phyloP scores from a whole-genome alignment of 768 basidiomycete species.

The Suillus sp. region DNA sequence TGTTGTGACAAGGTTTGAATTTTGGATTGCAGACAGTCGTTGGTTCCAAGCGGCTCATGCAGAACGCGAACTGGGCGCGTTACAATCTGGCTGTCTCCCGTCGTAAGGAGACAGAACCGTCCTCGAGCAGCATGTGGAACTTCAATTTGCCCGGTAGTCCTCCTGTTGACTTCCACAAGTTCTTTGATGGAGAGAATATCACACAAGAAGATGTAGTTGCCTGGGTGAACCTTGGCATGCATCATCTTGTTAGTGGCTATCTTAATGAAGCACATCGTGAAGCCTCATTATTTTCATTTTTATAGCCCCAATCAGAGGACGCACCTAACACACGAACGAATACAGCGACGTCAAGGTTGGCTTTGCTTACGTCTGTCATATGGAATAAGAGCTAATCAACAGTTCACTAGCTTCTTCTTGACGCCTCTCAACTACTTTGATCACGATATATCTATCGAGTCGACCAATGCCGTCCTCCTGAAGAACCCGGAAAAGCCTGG shows the following conservation, averaged over 20 bases:
- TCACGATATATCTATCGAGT: constrained; percentile 60
- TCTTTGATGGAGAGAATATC: constrained; percentile 65
- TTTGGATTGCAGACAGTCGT: constrained; percentile 47
- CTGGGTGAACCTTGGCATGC: constrained; percentile 69
- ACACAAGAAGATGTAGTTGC: constrained; percentile 66
- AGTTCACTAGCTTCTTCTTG: constrained; percentile 48
- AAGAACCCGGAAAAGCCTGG: constrained; percentile 40
- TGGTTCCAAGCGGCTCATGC: constrained; percentile 57
- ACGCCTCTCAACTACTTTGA: constrained; percentile 70
- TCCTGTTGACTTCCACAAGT: constrained; percentile 58
- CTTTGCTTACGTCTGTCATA: neutral
- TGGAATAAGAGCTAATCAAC: neutral
- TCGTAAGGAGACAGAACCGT: constrained; percentile 63
- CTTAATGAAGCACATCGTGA: neutral
- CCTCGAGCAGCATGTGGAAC: constrained; percentile 62
- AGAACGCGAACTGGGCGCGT: constrained; percentile 69
- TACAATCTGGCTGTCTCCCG: constrained; percentile 60
- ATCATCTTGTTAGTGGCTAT: constrained; percentile 50
- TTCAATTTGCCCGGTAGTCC: constrained; percentile 59
- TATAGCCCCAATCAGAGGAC: constrained; percentile 63
- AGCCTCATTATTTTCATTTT: neutral
- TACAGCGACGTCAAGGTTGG: constrained; percentile 54
- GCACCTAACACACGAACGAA: constrained; percentile 62
- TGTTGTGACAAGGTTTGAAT: neutral
- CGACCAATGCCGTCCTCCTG: constrained; percentile 53